These are phyloP conservation scores for Rhododendron henanense DNA, from an alignment of 148 eudicot species.

Conservation along the genomic window DNA sequence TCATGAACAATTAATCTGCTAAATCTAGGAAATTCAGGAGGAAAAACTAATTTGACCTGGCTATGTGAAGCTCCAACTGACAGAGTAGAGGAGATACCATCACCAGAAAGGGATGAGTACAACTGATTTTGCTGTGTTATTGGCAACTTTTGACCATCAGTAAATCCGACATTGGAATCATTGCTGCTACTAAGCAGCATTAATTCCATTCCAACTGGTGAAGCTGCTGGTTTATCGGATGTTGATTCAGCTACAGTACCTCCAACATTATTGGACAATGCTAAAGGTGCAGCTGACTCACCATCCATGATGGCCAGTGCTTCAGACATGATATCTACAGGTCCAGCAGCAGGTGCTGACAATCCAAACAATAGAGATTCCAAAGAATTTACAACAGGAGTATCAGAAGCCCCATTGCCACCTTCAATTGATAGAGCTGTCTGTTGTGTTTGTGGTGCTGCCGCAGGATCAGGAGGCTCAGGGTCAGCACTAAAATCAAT, in stretches of 20 bases:
- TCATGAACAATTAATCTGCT: not conserved
- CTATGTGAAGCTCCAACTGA: constrained; percentile 22
- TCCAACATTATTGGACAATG: constrained; percentile 9
- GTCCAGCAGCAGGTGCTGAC: constrained; percentile 29
- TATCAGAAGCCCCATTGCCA: constrained; percentile 20
- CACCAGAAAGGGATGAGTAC: constrained; percentile 11
- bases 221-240: constrained; percentile 4
- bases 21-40: not conserved
- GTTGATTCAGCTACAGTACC: constrained; percentile 9
- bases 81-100: constrained; percentile 12
- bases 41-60: constrained; percentile 29
- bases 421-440: constrained; percentile 13
- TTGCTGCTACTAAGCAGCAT: constrained; percentile 13
- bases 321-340: constrained; percentile 15
- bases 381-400: constrained; percentile 41
- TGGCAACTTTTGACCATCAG: constrained; percentile 10
- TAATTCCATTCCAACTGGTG: constrained; percentile 16
- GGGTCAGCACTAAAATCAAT: constrained; percentile 36
- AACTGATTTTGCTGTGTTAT: constrained; percentile 15
- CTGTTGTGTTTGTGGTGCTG: constrained; percentile 19
- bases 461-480: constrained; percentile 25
- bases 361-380: constrained; percentile 54
- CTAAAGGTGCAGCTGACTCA: constrained; percentile 19
- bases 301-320: constrained; percentile 2
- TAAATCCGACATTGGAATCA: constrained; percentile 11